Conservation (phyloP, 306 rosid species). For the Potentilla sterilis region DNA sequence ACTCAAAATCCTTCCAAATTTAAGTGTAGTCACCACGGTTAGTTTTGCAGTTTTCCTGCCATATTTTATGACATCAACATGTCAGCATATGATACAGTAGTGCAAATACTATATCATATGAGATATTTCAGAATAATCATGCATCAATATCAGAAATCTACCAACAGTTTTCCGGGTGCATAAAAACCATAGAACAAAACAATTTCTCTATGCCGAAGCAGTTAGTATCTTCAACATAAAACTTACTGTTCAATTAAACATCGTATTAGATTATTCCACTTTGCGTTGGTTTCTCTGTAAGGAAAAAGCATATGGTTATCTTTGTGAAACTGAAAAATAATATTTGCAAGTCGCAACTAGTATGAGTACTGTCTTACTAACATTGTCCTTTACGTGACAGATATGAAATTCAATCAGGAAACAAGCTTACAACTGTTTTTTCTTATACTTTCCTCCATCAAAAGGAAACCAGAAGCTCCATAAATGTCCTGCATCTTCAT, state of each 20-base stretch:
- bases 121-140: not conserved
- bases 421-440: slow-evolving; percentile 51
- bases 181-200: not conserved
- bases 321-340: not conserved
- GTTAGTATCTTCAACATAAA: not conserved
- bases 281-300: not conserved
- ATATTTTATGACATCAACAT: slow-evolving; percentile 13
- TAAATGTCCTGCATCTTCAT: slow-evolving; percentile 83
- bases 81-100: not conserved
- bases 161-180: not conserved
- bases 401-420: not conserved
- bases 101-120: too few relatives aligned
- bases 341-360: not conserved
- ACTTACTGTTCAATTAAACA: not conserved
- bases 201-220: not conserved
- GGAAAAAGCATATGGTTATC: not conserved
- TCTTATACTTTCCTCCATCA: slow-evolving; percentile 51
- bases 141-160: not conserved
- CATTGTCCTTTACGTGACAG: too few relatives aligned
- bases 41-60: slow-evolving; percentile 70
- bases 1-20: slow-evolving; percentile 92
- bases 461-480: slow-evolving; percentile 89
- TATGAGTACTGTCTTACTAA: not conserved
- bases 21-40: slow-evolving; percentile 84
- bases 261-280: not conserved